phyloP scores from a whole-genome alignment of 495 filamentous ascomycete species.

The Penicillium cataractarum region DNA sequence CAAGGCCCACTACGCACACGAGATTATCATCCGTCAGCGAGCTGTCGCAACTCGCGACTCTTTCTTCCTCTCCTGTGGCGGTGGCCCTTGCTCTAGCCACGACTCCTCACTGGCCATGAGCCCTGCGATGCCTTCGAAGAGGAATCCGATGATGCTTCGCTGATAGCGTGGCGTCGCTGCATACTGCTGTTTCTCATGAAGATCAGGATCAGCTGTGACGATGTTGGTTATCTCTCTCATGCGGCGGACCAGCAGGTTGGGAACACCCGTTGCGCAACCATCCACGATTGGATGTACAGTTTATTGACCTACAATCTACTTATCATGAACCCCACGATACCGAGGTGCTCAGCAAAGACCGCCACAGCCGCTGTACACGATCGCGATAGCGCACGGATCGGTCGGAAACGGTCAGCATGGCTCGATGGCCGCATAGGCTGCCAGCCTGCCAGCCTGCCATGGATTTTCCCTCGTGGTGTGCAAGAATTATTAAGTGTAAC shows the following conservation, averaged over 20 bases:
- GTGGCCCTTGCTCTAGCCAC: slow-evolving; percentile 22
- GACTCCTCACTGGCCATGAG: slow-evolving; percentile 17
- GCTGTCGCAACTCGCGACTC: neutral
- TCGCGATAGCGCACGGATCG: slow-evolving; percentile 23
- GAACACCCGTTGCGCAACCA: neutral
- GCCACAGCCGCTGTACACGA: slow-evolving; percentile 26
- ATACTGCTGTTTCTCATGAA: neutral
- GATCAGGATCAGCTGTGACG: slow-evolving; percentile 1
- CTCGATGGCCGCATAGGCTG: neutral
- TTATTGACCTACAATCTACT: neutral
- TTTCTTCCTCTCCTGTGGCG: neutral
- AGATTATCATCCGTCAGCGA: slow-evolving; percentile 10
- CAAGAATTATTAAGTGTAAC: neutral
- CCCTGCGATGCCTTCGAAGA: neutral
- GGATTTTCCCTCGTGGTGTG: neutral
- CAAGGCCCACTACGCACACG: slow-evolving; percentile 18
- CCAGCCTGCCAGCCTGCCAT: neutral
- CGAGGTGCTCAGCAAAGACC: slow-evolving; percentile 16
- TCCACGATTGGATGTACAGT: neutral
- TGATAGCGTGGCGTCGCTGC: slow-evolving; percentile 14
- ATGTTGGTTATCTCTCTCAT: neutral
- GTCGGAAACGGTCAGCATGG: slow-evolving; percentile 15
- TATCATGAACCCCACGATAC: slow-evolving; percentile 11
- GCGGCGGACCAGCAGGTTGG: neutral
- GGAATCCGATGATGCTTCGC: slow-evolving; percentile 11